These are phyloP conservation scores for Cucurbita argyrosperma DNA, from an alignment of 306 rosid genomes.

Conservation along the genomic window DNA sequence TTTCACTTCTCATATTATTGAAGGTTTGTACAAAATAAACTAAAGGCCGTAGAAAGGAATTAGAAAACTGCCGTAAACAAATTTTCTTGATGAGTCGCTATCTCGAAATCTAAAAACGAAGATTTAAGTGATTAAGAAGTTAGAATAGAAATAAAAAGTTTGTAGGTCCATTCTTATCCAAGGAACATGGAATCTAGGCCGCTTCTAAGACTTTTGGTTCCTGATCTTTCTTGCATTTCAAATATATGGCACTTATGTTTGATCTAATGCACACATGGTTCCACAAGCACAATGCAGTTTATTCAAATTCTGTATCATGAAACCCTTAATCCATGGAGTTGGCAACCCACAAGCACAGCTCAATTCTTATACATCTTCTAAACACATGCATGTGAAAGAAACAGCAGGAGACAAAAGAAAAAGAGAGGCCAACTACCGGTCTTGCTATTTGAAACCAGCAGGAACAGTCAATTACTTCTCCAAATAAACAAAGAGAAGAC, in stretches of 20 bases:
- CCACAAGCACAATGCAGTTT: not conserved
- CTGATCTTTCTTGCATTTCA: not conserved
- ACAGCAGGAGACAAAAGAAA: not conserved
- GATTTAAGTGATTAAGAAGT: not conserved
- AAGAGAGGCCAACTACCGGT: not conserved
- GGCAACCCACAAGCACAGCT: not conserved
- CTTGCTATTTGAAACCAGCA: not conserved
- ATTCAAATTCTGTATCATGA: not conserved
- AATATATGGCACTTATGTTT: not conserved
- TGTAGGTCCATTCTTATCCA: not conserved
- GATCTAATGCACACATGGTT: not conserved
- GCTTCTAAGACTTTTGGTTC: not conserved
- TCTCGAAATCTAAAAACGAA: not conserved
- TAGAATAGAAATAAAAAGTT: not conserved
- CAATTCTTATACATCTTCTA: not conserved
- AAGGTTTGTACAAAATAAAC: no score
- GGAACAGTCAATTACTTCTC: not conserved
- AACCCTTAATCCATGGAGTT: not conserved
- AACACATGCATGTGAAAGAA: constrained; percentile 1
- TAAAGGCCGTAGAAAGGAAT: no score
- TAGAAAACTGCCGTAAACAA: not conserved
- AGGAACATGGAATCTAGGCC: not conserved
- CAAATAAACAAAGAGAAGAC: not conserved
- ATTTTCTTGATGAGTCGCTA: not conserved
- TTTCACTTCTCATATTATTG: no score